Evolutionary conservation across 2,329 filamentous ascomycete genomes (phyloP).

Genomic region (Plectosphaerella sp.): DNA sequence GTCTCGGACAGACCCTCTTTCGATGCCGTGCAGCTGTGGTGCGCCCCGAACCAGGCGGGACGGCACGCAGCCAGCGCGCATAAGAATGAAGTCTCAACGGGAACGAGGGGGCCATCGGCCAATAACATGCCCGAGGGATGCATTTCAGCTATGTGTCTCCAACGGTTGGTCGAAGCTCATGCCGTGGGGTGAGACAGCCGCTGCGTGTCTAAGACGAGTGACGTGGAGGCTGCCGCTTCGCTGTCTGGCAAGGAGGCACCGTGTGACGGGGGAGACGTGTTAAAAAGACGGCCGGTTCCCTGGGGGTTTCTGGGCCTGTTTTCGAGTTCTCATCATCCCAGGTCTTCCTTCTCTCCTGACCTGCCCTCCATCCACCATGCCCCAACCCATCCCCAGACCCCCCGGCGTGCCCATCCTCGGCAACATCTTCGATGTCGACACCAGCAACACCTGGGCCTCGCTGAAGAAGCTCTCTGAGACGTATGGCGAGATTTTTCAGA

Average conservation of each 20-base stretch:
- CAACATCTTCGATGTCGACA: conserved; percentile 28
- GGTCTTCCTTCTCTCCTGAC: neutral
- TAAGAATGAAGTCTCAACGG: neutral
- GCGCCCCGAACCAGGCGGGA: no score
- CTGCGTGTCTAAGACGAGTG: neutral
- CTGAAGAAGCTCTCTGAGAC: conserved; percentile 28
- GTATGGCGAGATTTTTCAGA: conserved; percentile 32
- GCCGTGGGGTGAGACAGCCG: neutral
- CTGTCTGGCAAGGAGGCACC: neutral
- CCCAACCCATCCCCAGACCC: conserved; percentile 28
- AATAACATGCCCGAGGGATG: neutral
- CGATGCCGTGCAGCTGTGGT: no score
- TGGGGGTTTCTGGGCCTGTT: neutral
- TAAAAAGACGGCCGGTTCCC: neutral
- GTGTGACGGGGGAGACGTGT: neutral
- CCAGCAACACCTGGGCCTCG: conserved; percentile 29
- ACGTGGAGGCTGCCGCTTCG: neutral
- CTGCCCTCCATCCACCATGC: conserved; percentile 16
- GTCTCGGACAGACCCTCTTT: no score
- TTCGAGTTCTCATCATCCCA: neutral
- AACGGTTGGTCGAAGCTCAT: neutral
- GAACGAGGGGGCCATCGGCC: neutral
- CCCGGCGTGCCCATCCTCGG: conserved; percentile 29
- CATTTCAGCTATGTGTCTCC: neutral
- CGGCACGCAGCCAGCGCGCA: no score